Conservation (phyloP, 805 yeast species). For the Wickerhamomyces xylosicus region DNA sequence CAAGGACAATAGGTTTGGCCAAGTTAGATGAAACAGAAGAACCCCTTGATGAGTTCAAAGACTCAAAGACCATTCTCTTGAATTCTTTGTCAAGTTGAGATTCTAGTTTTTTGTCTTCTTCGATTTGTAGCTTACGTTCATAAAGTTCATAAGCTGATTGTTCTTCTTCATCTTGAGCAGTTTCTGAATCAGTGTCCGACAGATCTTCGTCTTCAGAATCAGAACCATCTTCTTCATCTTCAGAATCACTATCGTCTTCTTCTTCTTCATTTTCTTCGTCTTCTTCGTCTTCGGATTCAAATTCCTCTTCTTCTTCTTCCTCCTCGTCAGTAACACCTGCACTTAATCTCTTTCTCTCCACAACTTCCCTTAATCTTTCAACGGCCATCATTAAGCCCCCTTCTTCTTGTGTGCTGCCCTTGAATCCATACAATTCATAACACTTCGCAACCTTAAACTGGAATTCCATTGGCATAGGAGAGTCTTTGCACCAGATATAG, state of each 20-base stretch:
- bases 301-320: constrained; percentile 12
- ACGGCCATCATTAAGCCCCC: constrained; percentile 22
- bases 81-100: constrained; percentile 49
- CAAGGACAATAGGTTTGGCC: too few species aligned
- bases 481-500: constrained; percentile 50
- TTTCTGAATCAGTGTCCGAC: constrained; percentile 21
- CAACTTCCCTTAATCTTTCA: constrained; percentile 24
- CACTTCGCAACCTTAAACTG: constrained; percentile 40
- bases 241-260: constrained; percentile 11
- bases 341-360: constrained; percentile 9
- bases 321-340: constrained; percentile 15
- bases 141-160: constrained; percentile 28
- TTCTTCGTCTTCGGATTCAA: constrained; percentile 10
- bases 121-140: constrained; percentile 24
- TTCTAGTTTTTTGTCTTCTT: constrained; percentile 35
- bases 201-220: constrained; percentile 20
- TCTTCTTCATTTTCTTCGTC: constrained; percentile 9
- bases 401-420: constrained; percentile 28
- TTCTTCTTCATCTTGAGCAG: constrained; percentile 18
- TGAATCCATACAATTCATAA: constrained; percentile 26
- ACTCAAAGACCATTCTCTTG: constrained; percentile 39
- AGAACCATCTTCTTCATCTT: constrained; percentile 22
- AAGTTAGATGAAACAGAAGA: too few species aligned
- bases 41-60: constrained; percentile 26
- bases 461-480: constrained; percentile 55